Conservation (phyloP, 2,329 filamentous ascomycete species). For the Penicillium frequentans region DNA sequence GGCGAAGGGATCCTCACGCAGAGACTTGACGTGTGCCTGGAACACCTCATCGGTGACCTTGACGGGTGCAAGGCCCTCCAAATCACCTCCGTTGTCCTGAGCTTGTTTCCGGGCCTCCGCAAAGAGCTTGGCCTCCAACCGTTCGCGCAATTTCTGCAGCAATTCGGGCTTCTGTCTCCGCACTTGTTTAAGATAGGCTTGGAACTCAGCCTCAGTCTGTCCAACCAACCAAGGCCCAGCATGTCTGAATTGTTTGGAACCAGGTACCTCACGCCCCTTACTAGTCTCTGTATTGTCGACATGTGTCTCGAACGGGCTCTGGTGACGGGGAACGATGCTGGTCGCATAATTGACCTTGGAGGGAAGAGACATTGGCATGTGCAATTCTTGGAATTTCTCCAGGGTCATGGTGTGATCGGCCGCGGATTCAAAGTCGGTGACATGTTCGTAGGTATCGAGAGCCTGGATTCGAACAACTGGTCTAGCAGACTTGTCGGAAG, state of each 20-base stretch:
- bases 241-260: constrained; percentile 55
- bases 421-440: constrained; percentile 85
- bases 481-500: constrained; percentile 65
- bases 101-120: constrained; percentile 38
- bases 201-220: constrained; percentile 57
- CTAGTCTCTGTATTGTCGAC: constrained; percentile 48
- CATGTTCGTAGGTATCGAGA: constrained; percentile 80
- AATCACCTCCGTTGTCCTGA: constrained; percentile 42
- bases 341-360: constrained; percentile 33
- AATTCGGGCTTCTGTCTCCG: constrained; percentile 42
- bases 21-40: constrained; percentile 45
- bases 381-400: constrained; percentile 82
- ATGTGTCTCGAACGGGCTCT: constrained; percentile 43
- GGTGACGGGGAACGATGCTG: constrained; percentile 29
- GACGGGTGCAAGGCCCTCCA: constrained; percentile 28
- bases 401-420: constrained; percentile 78
- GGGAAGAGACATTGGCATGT: constrained; percentile 65
- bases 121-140: constrained; percentile 33
- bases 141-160: constrained; percentile 37
- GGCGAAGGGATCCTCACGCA: constrained; percentile 43
- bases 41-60: constrained; percentile 48
- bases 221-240: constrained; percentile 60
- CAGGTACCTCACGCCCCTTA: constrained; percentile 30
- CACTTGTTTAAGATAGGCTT: constrained; percentile 50
- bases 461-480: constrained; percentile 74